Evolutionary conservation across 768 basidiomycete genomes (phyloP), one percentile per base, ranked within the genome.

Genomic region (Tulasnella sp.): DNA sequence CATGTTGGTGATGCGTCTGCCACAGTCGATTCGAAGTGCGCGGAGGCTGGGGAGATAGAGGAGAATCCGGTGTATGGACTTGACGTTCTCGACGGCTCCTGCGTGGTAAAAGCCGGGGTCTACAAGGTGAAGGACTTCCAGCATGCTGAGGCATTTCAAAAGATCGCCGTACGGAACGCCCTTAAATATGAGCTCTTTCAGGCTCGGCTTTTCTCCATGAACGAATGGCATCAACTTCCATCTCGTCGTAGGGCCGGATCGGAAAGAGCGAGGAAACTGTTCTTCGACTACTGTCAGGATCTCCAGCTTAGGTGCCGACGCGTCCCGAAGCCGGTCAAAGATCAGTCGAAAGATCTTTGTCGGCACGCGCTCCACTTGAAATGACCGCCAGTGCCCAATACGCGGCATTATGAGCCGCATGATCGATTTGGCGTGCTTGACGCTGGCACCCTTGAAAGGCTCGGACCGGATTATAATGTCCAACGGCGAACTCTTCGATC

Each of bases 11-110:
- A 17, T 8, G 42, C 85, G 83, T 17, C 14, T 17, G 52, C n/a
- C 42, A 76, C 75, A 83, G 78, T 70, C 80, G 82, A 39, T 82
- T 83, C n/a, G 82, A 82, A 31, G 82, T 84, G 17, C 38, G 79
- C 80, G 8, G 79, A 81, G 22, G 81, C 81, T n/a, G 52, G 52
- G 52, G 22, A 54, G 52, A 54, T 79, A 64, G 9, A 90, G 88
- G 39, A 95, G 82, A 37, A 90, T 85, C 75, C 93, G 87, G 81
- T 96, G 94, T 71, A 97, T 83, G 6, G 91, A 77, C 78, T 92
- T 90, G 31, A 96, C 79, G 80, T 96, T 93, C 19, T 83, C 79
- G 81, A 94, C 96, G 15, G 89, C 86, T 31, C 52, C 52, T 17
- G 52, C 52, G 4, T 1, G 8, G 19, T 19, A 54, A 22, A 54